A percentile compares a stretch with the other conserved stretches of the same genome.
These are phyloP conservation scores for Moesziomyces sp. DNA, from an alignment of 1,284 basidiomycete species.

Conservation along the genomic window DNA sequence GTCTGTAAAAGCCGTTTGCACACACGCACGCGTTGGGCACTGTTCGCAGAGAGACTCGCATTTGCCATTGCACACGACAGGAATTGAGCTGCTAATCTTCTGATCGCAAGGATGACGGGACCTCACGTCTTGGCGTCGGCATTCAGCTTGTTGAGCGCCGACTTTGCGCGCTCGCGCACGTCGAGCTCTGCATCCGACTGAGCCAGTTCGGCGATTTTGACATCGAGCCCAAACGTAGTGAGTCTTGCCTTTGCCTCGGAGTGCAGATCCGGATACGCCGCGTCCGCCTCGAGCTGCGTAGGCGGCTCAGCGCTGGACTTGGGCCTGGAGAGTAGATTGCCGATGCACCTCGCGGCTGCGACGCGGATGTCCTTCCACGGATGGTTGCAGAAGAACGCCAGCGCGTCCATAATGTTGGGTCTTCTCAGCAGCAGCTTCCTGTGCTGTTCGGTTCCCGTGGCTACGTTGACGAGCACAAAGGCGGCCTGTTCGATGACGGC, in stretches of 20 bases:
- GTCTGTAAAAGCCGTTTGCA: too few relatives aligned
- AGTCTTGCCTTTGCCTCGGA: conserved; percentile 34
- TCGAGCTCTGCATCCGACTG: conserved; percentile 39
- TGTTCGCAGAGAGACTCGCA: too few relatives aligned
- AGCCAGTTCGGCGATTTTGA: conserved; percentile 29
- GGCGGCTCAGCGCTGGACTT: conserved; percentile 3
- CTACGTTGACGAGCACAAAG: conserved; percentile 58
- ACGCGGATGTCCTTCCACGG: conserved; percentile 42
- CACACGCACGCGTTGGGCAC: too few relatives aligned
- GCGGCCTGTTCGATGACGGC: conserved; percentile 58
- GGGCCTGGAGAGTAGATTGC: conserved; percentile 29
- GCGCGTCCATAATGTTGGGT: conserved; percentile 57
- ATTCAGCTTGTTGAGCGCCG: conserved; percentile 34
- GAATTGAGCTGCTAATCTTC: neutral
- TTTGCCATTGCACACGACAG: neutral
- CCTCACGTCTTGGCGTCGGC: conserved; percentile 8
- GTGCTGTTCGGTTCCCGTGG: conserved; percentile 54
- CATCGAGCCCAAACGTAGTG: conserved; percentile 32
- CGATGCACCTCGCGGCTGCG: conserved; percentile 38
- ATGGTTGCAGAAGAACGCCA: conserved; percentile 53
- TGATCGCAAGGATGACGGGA: too few relatives aligned
- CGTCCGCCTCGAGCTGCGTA: neutral
- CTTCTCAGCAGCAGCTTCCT: conserved; percentile 38
- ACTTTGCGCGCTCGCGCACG: conserved; percentile 42
- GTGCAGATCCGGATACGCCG: conserved; percentile 9